Evolutionary conservation across 768 basidiomycete species (phyloP).

Genomic region (Suillus alpinus): DNA sequence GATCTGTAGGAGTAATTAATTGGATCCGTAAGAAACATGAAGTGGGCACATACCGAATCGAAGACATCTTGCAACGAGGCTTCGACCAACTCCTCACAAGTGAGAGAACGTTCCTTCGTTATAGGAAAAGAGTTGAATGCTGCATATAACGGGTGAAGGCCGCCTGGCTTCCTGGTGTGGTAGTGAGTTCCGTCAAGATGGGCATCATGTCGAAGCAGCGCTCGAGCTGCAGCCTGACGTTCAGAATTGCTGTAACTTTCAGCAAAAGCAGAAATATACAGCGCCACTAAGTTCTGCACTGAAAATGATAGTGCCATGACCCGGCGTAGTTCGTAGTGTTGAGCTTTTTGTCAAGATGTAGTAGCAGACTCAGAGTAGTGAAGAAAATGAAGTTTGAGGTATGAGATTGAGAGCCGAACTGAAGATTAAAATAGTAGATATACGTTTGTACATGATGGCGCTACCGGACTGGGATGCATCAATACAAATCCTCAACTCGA

Average conservation of each 20-base stretch:
- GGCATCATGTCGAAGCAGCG: conserved; percentile 1
- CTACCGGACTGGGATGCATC: too few relatives aligned
- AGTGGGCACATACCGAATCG: conserved; percentile 3
- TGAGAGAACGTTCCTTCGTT: neutral
- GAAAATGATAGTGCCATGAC: neutral
- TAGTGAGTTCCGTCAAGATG: conserved; percentile 6
- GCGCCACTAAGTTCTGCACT: neutral
- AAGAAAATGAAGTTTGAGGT: neutral
- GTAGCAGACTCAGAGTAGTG: too few relatives aligned
- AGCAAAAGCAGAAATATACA: conserved; percentile 1
- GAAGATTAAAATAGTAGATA: too few relatives aligned
- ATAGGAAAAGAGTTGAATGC: neutral
- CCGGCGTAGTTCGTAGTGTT: too few relatives aligned
- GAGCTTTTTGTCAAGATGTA: neutral
- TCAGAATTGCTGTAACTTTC: conserved; percentile 3
- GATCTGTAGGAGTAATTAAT: conserved; percentile 2
- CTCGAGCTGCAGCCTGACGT: conserved; percentile 1
- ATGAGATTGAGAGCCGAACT: neutral
- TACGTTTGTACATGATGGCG: too few relatives aligned
- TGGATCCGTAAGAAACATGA: neutral
- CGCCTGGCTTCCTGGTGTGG: neutral
- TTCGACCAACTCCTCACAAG: neutral
- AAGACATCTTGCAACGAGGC: neutral
- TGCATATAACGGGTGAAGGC: conserved; percentile 4
- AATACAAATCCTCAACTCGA: too few relatives aligned